Evolutionary conservation across 441 rosid species (phyloP).

Genomic region (Euphorbia neoarborescens): DNA sequence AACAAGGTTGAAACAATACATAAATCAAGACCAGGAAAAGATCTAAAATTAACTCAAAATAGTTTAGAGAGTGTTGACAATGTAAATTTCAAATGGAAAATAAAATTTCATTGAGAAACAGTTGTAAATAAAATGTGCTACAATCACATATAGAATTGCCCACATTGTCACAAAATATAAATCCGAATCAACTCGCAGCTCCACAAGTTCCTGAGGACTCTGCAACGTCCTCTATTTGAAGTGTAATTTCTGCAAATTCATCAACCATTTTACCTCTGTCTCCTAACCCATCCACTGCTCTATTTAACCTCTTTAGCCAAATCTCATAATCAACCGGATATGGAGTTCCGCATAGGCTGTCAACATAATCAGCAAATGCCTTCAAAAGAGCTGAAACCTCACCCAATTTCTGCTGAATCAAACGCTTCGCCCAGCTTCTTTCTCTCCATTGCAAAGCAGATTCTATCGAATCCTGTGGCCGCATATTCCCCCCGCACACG

Average conservation of each 20-base stretch:
- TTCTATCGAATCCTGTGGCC: constrained; percentile 52
- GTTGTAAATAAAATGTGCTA: not conserved
- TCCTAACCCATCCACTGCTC: constrained; percentile 37
- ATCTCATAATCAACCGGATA: constrained; percentile 55
- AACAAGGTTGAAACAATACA: no score
- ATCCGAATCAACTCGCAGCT: constrained; percentile 20
- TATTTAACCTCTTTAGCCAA: constrained; percentile 47
- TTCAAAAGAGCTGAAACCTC: constrained; percentile 49
- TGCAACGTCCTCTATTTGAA: constrained; percentile 33
- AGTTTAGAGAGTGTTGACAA: no score
- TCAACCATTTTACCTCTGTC: constrained; percentile 49
- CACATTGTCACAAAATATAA: constrained; percentile 12
- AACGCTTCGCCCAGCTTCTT: constrained; percentile 46
- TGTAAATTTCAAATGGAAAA: not conserved
- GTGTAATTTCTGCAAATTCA: constrained; percentile 24
- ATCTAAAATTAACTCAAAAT: no score
- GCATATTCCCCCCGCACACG: constrained; percentile 40
- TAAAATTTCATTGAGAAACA: not conserved
- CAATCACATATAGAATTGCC: not conserved
- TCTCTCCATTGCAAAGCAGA: constrained; percentile 65
- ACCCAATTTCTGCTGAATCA: constrained; percentile 52
- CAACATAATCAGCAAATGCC: constrained; percentile 65
- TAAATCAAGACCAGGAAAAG: no score
- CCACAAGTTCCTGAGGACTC: constrained; percentile 35
- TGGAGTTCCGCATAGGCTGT: constrained; percentile 61